Base-by-base conservation (phyloP, 805 yeast species). In the Cyberlindnera xylosilytica region DNA sequence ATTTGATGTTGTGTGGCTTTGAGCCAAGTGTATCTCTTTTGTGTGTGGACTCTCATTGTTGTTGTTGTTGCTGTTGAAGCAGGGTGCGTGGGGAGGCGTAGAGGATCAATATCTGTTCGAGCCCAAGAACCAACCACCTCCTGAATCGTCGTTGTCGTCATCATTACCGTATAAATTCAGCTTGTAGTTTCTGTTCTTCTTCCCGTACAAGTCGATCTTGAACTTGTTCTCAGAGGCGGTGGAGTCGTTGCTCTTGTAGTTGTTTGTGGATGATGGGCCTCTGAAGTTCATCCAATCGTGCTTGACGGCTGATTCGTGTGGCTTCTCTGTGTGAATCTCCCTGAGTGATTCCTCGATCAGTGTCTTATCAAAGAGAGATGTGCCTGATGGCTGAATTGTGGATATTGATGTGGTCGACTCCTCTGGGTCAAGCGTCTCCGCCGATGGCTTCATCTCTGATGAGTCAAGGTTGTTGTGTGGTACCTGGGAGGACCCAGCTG, bases 141-240 rank as follows among this genome's bases (percentile, higher is more conserved):
- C 34, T 17, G 29, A 15, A 20, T 33, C 36, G 1, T 27, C 41
- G 16, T 44, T 45, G 11, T 39, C 39, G 2, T 46, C 46, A 11
- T 42, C 46, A 38, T 44, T 46, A 10, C 37, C 53, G 34, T 58
- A 58, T 8, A 56, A 27, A 26, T 44, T 50, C 36, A 55, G 24
- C 20, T 53, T 56, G 36, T 41, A 48, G 15, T 42, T 45, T 16
- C 50, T 51, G 34, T 58, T 57, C 44, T 52, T 54, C 38, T 53
- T 51, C 6, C 54, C 60, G 36, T 57, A 58, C 17, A 58, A 39
- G 20, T 58, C 59, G 38, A 58, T 57, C 46, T 51, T 58, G 43
- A 49, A 56, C 35, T 47, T 49, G 16, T 42, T 41, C 6, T 29
- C 36, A 2, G 15, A 12, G 10, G 15, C 27, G 15, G 29, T 23